phyloP scores from a whole-genome alignment of 192 early-diverging fungal genomes.

The Allomyces macrogynus region DNA sequence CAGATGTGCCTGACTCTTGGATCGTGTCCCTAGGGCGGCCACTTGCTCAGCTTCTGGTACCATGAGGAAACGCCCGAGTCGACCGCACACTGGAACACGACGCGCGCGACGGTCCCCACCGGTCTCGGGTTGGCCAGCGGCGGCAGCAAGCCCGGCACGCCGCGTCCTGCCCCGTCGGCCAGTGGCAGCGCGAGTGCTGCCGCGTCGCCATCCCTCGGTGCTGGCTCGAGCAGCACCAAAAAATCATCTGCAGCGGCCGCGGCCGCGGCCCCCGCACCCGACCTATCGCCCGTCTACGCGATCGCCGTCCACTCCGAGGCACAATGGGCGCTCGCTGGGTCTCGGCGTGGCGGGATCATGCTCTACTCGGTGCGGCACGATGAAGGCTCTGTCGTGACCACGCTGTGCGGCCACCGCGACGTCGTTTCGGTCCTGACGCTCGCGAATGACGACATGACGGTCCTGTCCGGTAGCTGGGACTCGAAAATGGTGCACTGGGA shows the following conservation, averaged over 20 bases:
- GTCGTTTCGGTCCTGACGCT: constrained; percentile 9
- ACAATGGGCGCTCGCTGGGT: constrained; percentile 59
- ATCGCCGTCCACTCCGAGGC: constrained; percentile 84
- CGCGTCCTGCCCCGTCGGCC: too few species aligned
- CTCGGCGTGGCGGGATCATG: constrained; percentile 61
- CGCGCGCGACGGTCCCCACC: too few species aligned
- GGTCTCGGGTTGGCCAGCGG: too few species aligned
- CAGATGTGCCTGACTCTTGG: too few species aligned
- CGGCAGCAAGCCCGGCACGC: too few species aligned
- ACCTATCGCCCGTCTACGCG: constrained; percentile 75
- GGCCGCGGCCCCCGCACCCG: too few species aligned
- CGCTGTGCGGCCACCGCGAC: constrained; percentile 2
- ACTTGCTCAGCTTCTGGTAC: constrained; percentile 24
- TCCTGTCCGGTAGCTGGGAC: neutral
- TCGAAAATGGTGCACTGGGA: constrained; percentile 38
- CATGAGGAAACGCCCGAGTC: constrained; percentile 11
- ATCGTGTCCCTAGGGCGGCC: constrained; percentile 6
- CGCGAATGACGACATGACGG: neutral
- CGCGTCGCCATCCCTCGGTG: too few species aligned
- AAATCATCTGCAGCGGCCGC: too few species aligned
- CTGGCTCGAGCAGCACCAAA: too few species aligned
- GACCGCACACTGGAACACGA: too few species aligned
- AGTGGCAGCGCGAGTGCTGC: too few species aligned
- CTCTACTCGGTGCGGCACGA: constrained; percentile 79
- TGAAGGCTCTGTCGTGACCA: constrained; percentile 41